Conservation (phyloP, 148 eudicot genomes). For the Pouteria glomerata region DNA sequence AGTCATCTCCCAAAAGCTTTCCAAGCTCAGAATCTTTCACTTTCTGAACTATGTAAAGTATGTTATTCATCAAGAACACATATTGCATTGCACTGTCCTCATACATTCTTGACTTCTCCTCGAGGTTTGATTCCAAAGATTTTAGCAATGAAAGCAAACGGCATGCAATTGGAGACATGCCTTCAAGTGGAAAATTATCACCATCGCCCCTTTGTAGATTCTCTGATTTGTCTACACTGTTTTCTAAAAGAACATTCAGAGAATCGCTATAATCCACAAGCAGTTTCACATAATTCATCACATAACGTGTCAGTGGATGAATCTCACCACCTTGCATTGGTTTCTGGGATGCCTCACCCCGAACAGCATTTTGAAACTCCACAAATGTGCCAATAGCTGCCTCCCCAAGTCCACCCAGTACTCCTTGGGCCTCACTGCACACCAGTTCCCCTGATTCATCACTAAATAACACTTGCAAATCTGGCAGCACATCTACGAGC, state of each 20-base stretch:
- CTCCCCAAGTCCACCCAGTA: constrained; percentile 62
- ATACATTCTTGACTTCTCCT: constrained; percentile 73
- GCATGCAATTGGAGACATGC: constrained; percentile 45
- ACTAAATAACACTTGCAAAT: constrained; percentile 49
- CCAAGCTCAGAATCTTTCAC: constrained; percentile 85
- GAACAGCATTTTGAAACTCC: constrained; percentile 84
- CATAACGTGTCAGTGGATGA: constrained; percentile 82
- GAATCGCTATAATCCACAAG: constrained; percentile 75
- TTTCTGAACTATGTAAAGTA: constrained; percentile 76
- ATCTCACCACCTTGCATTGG: constrained; percentile 65
- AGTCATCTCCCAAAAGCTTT: constrained; percentile 77
- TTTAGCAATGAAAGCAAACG: constrained; percentile 47
- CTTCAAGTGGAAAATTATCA: constrained; percentile 20
- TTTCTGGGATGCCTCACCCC: constrained; percentile 57
- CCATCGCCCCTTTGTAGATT: constrained; percentile 13
- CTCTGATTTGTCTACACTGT: constrained; percentile 17
- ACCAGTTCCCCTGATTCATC: constrained; percentile 63
- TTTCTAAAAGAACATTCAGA: constrained; percentile 48
- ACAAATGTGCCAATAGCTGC: constrained; percentile 71
- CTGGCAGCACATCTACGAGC: constrained; percentile 46
- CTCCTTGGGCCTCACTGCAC: constrained; percentile 57
- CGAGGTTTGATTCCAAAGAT: constrained; percentile 62
- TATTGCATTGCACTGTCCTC: constrained; percentile 68
- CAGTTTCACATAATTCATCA: constrained; percentile 86
- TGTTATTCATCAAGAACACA: constrained; percentile 85